Percentiles rank a stretch among this genome's conserved stretches.
Evolutionary conservation across 2,329 filamentous ascomycete species (phyloP).

Genomic region (Cladosporium oxysporum): DNA sequence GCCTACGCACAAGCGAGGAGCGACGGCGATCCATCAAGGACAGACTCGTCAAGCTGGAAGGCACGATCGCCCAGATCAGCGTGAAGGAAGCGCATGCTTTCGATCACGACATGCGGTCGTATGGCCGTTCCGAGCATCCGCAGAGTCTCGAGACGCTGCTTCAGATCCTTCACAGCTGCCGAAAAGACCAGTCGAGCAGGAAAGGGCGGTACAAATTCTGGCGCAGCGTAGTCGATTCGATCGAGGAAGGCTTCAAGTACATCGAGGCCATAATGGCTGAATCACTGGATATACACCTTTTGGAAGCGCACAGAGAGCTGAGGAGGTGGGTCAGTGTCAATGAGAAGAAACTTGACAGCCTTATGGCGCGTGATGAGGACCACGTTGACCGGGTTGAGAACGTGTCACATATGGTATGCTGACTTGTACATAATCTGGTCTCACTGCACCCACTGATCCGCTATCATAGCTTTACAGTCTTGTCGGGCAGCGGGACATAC

Average conservation of each 20-base stretch:
- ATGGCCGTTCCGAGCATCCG: not conserved
- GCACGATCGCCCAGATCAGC: constrained; percentile 16
- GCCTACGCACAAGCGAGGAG: constrained; percentile 19
- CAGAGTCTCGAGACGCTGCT: constrained; percentile 19
- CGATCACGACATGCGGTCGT: not conserved
- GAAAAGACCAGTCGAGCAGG: constrained; percentile 25
- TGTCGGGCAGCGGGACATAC: constrained; percentile 25
- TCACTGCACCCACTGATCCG: not conserved
- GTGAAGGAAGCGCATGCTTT: constrained; percentile 13
- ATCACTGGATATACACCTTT: not conserved
- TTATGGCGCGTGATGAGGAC: constrained; percentile 26
- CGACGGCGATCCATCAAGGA: constrained; percentile 24
- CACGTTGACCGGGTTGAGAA: constrained; percentile 23
- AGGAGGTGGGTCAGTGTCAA: constrained; percentile 22
- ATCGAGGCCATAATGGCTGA: constrained; percentile 3
- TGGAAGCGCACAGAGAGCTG: constrained; percentile 21
- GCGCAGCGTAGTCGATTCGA: constrained; percentile 21
- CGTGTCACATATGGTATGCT: constrained; percentile 21
- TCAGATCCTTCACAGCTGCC: constrained; percentile 23
- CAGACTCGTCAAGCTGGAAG: constrained; percentile 22
- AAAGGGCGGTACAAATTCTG: constrained; percentile 27
- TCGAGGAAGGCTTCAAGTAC: constrained; percentile 24
- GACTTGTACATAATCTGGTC: not conserved
- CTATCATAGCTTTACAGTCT: constrained; percentile 22
- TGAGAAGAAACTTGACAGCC: constrained; percentile 22